A percentile compares a stretch with the other conserved stretches of the same genome.
phyloP scores from a whole-genome alignment of 2,329 filamentous ascomycete genomes.

The Seiridium unicorne region DNA sequence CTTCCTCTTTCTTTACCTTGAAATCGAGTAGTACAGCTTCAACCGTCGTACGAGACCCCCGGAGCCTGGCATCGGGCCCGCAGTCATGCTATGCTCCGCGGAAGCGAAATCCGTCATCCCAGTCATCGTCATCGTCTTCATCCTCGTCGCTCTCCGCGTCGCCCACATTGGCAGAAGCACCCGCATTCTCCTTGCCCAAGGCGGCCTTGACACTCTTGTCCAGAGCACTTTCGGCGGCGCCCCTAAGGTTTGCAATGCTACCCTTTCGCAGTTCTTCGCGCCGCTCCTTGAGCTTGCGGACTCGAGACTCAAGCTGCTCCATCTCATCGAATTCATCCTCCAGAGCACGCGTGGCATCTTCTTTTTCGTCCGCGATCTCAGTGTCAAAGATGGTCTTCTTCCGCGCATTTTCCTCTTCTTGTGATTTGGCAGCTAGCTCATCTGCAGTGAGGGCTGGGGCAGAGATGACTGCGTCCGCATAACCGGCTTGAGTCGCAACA shows the following conservation, averaged over 20 bases:
- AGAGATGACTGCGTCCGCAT: slow-evolving; percentile 59
- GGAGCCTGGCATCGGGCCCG: not conserved
- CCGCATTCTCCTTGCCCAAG: slow-evolving; percentile 28
- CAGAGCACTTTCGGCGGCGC: slow-evolving; percentile 13
- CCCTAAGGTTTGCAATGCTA: slow-evolving; percentile 18
- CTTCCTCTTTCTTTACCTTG: no score
- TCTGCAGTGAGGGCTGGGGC: slow-evolving; percentile 66
- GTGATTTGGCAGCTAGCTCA: slow-evolving; percentile 55
- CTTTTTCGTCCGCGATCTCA: slow-evolving; percentile 64
- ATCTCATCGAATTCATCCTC: slow-evolving; percentile 82
- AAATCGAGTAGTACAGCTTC: no score
- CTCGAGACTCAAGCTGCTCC: slow-evolving; percentile 73
- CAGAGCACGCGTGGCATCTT: slow-evolving; percentile 71
- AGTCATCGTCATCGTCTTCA: slow-evolving; percentile 47
- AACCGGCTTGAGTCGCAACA: slow-evolving; percentile 18
- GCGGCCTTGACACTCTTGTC: not conserved
- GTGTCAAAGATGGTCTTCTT: slow-evolving; percentile 52
- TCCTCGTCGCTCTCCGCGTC: slow-evolving; percentile 26
- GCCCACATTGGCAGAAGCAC: slow-evolving; percentile 17
- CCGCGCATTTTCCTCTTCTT: slow-evolving; percentile 48
- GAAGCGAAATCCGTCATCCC: slow-evolving; percentile 58
- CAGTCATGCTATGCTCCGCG: slow-evolving; percentile 16
- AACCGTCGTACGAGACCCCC: no score
- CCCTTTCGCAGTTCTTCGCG: slow-evolving; percentile 62
- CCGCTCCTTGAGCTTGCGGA: slow-evolving; percentile 66